phyloP scores from a whole-genome alignment of 192 early-diverging fungal genomes.

The Coemansia sp. region DNA sequence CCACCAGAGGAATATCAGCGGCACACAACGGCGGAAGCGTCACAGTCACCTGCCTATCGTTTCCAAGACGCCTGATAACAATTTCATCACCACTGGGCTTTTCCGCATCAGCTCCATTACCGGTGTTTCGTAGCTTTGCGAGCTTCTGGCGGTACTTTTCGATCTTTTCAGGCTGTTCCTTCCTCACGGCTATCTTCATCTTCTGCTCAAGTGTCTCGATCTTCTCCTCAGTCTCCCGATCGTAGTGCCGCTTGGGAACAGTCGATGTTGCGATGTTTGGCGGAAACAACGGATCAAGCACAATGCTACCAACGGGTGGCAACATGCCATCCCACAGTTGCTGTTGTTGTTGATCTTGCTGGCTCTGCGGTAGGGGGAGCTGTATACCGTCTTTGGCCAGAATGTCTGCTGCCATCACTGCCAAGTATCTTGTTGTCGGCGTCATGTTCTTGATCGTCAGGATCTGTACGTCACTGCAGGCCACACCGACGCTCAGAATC shows the following conservation, averaged over 20 bases:
- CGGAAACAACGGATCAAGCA: slow-evolving; percentile 36
- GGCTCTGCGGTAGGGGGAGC: not conserved
- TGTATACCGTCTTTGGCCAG: not conserved
- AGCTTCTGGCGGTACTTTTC: slow-evolving; percentile 78
- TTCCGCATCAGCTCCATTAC: not conserved
- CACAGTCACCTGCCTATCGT: slow-evolving; percentile 29
- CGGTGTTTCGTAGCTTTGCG: slow-evolving; percentile 60
- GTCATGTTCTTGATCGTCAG: slow-evolving; percentile 84
- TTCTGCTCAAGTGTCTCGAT: slow-evolving; percentile 97
- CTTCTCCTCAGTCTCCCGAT: slow-evolving; percentile 79
- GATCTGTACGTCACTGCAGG: slow-evolving; percentile 54
- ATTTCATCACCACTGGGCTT: not conserved
- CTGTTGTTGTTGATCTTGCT: not conserved
- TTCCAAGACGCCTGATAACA: slow-evolving; percentile 31
- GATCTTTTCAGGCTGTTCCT: slow-evolving; percentile 84
- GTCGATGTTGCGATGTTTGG: slow-evolving; percentile 12
- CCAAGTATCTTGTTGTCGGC: slow-evolving; percentile 74
- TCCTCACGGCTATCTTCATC: slow-evolving; percentile 92
- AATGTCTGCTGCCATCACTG: slow-evolving; percentile 15
- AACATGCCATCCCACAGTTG: not conserved
- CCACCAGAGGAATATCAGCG: slow-evolving; percentile 39
- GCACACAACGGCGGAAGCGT: slow-evolving; percentile 29
- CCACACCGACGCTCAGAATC: slow-evolving; percentile 59
- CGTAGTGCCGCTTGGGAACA: slow-evolving; percentile 7
- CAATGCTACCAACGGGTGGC: not conserved